A percentile compares a stretch with the other conserved stretches of the same genome.
Conservation (phyloP, 192 early-diverging fungal genomes). For the Backusella morwellensis region DNA sequence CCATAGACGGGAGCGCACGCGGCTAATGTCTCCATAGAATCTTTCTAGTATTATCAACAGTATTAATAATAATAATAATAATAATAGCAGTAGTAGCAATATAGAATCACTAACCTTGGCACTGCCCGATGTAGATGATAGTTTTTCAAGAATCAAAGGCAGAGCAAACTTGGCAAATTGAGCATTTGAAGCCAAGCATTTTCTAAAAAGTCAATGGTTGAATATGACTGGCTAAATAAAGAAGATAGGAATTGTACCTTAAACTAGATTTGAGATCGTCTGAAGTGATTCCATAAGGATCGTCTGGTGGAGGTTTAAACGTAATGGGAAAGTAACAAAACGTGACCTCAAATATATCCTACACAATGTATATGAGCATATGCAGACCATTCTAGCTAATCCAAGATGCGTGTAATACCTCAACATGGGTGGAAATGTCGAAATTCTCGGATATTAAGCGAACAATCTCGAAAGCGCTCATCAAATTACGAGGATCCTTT, state of each 20-base stretch:
- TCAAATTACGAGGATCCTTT: conserved; percentile 96
- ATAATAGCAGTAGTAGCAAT: not conserved
- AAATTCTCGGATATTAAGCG: conserved; percentile 69
- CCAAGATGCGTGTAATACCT: conserved; percentile 41
- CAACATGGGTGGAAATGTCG: conserved; percentile 76
- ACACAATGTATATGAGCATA: not conserved
- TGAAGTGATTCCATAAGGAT: conserved; percentile 92
- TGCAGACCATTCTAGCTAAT: not conserved
- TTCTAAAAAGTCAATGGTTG: conserved; percentile 24
- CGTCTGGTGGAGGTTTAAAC: conserved; percentile 93
- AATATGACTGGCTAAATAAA: not conserved
- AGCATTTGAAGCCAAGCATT: conserved; percentile 77
- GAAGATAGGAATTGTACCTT: conserved; percentile 37
- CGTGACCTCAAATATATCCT: conserved; percentile 93
- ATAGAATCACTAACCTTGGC: conserved; percentile 68
- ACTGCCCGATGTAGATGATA: conserved; percentile 76
- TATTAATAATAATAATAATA: not conserved
- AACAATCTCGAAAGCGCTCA: conserved; percentile 81
- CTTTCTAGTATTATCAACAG: conserved; percentile 48
- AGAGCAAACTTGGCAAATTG: conserved; percentile 80
- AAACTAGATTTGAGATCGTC: conserved; percentile 86
- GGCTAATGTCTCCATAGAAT: conserved; percentile 88
- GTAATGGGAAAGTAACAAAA: conserved; percentile 99
- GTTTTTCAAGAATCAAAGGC: conserved; percentile 89
- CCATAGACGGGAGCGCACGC: conserved; percentile 79